Evolutionary conservation across 306 rosid species (phyloP).

Genomic region (Oxytropis ochrocephala): DNA sequence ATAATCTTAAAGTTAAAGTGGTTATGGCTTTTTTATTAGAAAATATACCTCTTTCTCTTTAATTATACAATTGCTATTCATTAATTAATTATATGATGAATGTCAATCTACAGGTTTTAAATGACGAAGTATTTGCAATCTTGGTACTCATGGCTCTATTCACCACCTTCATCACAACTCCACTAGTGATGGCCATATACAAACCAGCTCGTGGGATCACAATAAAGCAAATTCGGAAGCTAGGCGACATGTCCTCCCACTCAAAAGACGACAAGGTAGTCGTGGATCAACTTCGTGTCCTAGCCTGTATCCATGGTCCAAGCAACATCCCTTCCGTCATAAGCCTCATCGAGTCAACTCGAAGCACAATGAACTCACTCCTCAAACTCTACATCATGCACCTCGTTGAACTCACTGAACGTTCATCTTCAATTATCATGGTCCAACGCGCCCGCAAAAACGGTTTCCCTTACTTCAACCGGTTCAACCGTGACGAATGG

Average conservation of each 20-base stretch:
- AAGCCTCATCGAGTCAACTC: slow-evolving; percentile 45
- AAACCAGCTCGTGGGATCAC: slow-evolving; percentile 48
- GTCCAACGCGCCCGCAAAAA: slow-evolving; percentile 52
- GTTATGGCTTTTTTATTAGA: neutral
- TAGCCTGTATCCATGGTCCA: slow-evolving; percentile 72
- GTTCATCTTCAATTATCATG: slow-evolving; percentile 68
- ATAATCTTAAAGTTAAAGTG: too few species aligned
- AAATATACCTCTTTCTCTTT: neutral
- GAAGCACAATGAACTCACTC: slow-evolving; percentile 37
- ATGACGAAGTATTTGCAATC: slow-evolving; percentile 76
- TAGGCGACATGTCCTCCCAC: slow-evolving; percentile 32
- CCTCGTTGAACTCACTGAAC: slow-evolving; percentile 74
- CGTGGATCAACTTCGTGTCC: slow-evolving; percentile 41
- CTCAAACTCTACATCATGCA: slow-evolving; percentile 69
- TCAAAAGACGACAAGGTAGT: neutral
- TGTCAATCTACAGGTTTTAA: slow-evolving; percentile 48
- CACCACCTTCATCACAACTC: slow-evolving; percentile 87
- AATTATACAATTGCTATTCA: neutral
- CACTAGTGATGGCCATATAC: slow-evolving; percentile 64
- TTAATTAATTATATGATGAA: neutral
- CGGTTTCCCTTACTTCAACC: slow-evolving; percentile 69
- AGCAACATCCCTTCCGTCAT: slow-evolving; percentile 49
- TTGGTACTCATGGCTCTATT: slow-evolving; percentile 84
- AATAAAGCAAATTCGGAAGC: slow-evolving; percentile 33
- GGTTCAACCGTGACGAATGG: slow-evolving; percentile 32